These are phyloP conservation scores for Trichothecium roseum DNA, from an alignment of 2,329 filamentous ascomycete species.

Conservation along the genomic window DNA sequence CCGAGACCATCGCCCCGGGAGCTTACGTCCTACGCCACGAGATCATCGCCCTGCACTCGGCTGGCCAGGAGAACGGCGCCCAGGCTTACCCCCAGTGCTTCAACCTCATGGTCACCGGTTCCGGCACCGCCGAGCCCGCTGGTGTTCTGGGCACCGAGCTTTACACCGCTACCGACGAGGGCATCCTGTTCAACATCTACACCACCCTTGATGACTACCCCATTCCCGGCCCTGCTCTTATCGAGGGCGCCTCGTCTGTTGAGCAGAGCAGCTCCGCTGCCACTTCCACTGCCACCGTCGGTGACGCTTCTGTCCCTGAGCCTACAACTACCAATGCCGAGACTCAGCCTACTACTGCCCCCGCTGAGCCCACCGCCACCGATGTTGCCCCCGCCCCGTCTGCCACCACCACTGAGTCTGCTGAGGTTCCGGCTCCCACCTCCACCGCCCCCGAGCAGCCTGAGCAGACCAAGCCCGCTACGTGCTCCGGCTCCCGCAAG, in stretches of 20 bases:
- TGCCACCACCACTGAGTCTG: too few relatives aligned
- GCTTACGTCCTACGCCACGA: constrained; percentile 38
- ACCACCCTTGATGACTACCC: constrained; percentile 8
- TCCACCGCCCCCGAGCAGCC: too few relatives aligned
- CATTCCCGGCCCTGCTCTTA: constrained; percentile 11
- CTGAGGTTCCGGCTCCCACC: too few relatives aligned
- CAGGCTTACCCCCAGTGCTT: constrained; percentile 40
- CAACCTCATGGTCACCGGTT: constrained; percentile 31
- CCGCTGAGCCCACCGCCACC: constrained; percentile 3
- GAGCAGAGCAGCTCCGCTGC: background rate
- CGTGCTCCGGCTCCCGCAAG: too few relatives aligned
- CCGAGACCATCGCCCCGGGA: constrained; percentile 19
- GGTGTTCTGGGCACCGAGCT: constrained; percentile 17
- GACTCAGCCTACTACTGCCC: background rate
- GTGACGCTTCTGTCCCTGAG: constrained; percentile 5
- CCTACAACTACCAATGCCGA: constrained; percentile 1
- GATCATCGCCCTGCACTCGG: constrained; percentile 36
- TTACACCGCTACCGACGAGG: constrained; percentile 13
- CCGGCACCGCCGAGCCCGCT: constrained; percentile 17
- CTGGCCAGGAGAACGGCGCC: constrained; percentile 28
- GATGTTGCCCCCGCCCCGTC: background rate
- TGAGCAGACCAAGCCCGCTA: too few relatives aligned
- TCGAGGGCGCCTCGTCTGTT: background rate
- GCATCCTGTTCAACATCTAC: constrained; percentile 18
- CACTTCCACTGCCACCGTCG: constrained; percentile 4